phyloP scores from a whole-genome alignment of 1,284 basidiomycete species.

The Veloporphyrellus conicus region DNA sequence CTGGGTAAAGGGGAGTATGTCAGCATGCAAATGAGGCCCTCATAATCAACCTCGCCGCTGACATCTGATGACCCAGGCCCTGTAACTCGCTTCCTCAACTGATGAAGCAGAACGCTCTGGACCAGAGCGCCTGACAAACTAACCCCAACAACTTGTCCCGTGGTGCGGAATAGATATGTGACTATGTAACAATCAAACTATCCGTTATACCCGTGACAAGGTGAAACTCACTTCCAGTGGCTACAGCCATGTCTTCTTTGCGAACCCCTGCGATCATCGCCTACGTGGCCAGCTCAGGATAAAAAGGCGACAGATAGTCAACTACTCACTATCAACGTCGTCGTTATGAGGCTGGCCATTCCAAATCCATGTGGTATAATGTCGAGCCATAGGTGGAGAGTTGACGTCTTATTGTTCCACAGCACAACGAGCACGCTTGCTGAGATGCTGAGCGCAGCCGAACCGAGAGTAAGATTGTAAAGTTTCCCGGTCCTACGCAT shows the following conservation, averaged over 20 bases:
- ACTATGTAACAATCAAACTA: constrained; percentile 44
- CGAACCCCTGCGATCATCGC: constrained; percentile 81
- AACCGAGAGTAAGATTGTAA: constrained; percentile 65
- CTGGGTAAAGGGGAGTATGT: constrained; percentile 38
- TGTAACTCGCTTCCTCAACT: constrained; percentile 68
- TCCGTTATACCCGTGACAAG: constrained; percentile 2
- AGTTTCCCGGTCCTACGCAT: constrained; percentile 82
- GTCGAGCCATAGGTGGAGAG: constrained; percentile 71
- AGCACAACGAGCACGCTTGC: constrained; percentile 54
- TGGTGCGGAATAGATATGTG: constrained; percentile 85
- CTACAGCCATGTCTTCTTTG: constrained; percentile 80
- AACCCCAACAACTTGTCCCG: constrained; percentile 87
- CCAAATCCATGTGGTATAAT: constrained; percentile 77
- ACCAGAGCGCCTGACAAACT: constrained; percentile 77
- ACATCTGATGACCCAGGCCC: constrained; percentile 71
- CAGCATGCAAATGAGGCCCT: constrained; percentile 22
- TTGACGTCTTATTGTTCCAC: constrained; percentile 62
- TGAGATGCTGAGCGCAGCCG: constrained; percentile 50
- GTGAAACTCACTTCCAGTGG: constrained; percentile 72
- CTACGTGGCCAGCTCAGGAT: constrained; percentile 36
- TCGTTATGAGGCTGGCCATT: constrained; percentile 80
- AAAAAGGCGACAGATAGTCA: constrained; percentile 3
- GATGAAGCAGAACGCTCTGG: constrained; percentile 67
- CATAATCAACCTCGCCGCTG: constrained; percentile 34
- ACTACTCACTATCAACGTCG: constrained; percentile 66